These are phyloP conservation scores for Fusarium sp. DNA, from an alignment of 2,329 filamentous ascomycete species.

Conservation along the genomic window DNA sequence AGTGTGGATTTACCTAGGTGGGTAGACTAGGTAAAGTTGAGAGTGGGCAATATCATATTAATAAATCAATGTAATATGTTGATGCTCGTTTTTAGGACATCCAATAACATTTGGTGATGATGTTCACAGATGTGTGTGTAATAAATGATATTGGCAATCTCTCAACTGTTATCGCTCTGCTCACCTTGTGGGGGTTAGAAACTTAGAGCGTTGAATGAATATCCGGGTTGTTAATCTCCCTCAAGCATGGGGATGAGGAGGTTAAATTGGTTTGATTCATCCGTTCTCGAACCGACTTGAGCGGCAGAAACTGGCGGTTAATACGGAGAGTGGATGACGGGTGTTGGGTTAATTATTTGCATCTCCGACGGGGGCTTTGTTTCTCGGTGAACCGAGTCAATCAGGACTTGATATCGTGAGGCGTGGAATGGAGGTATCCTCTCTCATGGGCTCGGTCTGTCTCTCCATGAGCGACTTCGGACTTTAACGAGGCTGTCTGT, in stretches of 20 bases:
- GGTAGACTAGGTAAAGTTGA: too few species aligned
- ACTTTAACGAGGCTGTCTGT: constrained; percentile 34
- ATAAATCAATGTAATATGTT: too few species aligned
- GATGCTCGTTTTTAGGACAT: too few species aligned
- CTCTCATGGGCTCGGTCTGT: constrained; percentile 18
- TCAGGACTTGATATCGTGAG: constrained; percentile 1
- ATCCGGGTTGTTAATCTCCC: constrained; percentile 15
- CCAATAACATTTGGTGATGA: too few species aligned
- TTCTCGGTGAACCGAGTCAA: constrained; percentile 25
- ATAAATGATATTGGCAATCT: not conserved
- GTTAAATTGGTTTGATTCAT: constrained; percentile 21
- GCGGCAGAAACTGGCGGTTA: constrained; percentile 35
- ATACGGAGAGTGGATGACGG: constrained; percentile 16
- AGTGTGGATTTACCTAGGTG: too few species aligned
- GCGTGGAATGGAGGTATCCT: constrained; percentile 7
- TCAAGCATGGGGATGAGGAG: constrained; percentile 26
- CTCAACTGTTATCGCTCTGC: not conserved
- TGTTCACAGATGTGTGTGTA: not conserved
- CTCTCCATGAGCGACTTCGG: constrained; percentile 44
- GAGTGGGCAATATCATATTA: too few species aligned
- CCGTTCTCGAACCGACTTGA: constrained; percentile 20
- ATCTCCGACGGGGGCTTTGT: constrained; percentile 11
- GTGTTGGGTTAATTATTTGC: constrained; percentile 4
- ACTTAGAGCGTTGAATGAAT: constrained; percentile 12
- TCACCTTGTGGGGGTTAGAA: constrained; percentile 8